Percentiles rank a stretch among this genome's conserved stretches.
Conservation (phyloP, 768 basidiomycete genomes). For the Phlebiopsis flavidoalba region DNA sequence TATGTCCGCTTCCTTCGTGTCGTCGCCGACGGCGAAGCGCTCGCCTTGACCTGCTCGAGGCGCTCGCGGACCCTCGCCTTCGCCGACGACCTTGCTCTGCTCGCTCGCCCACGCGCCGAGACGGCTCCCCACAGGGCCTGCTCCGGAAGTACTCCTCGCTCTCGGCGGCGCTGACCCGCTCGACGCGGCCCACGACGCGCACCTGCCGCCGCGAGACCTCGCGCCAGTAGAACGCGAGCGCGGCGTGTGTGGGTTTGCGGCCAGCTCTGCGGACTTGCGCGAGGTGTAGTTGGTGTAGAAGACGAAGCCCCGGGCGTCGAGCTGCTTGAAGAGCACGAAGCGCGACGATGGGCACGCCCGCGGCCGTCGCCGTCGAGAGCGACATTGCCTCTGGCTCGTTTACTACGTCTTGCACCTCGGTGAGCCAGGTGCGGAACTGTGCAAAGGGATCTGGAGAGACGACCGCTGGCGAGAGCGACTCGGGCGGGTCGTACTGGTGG, state of each 20-base stretch:
- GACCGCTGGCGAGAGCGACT: slow-evolving; percentile 54
- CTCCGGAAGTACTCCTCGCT: slow-evolving; percentile 79
- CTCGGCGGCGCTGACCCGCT: slow-evolving; percentile 68
- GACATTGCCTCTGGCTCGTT: slow-evolving; percentile 89
- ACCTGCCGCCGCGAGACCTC: slow-evolving; percentile 76
- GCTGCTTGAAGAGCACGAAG: slow-evolving; percentile 87
- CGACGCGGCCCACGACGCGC: slow-evolving; percentile 79
- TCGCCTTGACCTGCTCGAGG: slow-evolving; percentile 50
- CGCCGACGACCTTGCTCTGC: slow-evolving; percentile 77
- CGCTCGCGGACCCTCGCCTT: slow-evolving; percentile 63
- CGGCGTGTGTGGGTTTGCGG: slow-evolving; percentile 69
- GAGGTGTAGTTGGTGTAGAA: slow-evolving; percentile 98
- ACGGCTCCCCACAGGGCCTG: slow-evolving; percentile 77
- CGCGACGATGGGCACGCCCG: slow-evolving; percentile 83
- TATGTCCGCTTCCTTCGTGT: slow-evolving; percentile 42
- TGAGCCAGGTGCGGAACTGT: slow-evolving; percentile 89
- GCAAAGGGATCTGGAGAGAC: slow-evolving; percentile 67
- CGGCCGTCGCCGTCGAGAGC: slow-evolving; percentile 63
- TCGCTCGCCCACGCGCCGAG: slow-evolving; percentile 92
- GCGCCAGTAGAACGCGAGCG: slow-evolving; percentile 88
- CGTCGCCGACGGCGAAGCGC: slow-evolving; percentile 47
- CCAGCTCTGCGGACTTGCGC: slow-evolving; percentile 82
- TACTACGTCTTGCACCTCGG: slow-evolving; percentile 57
- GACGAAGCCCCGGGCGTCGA: slow-evolving; percentile 85
- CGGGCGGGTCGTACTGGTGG: slow-evolving; percentile 69